Base-by-base conservation (phyloP, 495 filamentous ascomycete genomes). In the Pyrenopolyporus hunteri region DNA sequence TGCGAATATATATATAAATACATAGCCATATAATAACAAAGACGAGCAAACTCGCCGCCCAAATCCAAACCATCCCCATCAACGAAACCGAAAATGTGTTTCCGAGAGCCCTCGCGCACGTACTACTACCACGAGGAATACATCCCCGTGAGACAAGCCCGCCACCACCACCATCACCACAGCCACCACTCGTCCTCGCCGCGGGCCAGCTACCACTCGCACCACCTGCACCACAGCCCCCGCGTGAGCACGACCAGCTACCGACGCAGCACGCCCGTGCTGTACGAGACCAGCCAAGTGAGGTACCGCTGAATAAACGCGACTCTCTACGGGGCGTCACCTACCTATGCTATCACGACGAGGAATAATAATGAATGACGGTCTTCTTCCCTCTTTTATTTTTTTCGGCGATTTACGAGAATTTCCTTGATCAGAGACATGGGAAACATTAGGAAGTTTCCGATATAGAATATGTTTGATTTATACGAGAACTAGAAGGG, bases 81-180 rank as follows among this genome's bases (percentile, higher is more conserved):
- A 28, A 50, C 29, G 14, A 56, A 6, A 22, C 20, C 14, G 57
- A 75, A 57, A 6, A 80, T 80, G 78, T 80, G 78, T 57, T 76
- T 80, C 67, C 67, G 71, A n/a, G 45, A 62, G 13, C 66, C 72
- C 20, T 58, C 66, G n/a, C 68, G 72, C 14, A 75, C 74, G 37
- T 78, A 80, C 67, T 80, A 80, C 67, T 80, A 80, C 66, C 75
- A 76, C 69, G 75, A 80, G 66, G 78, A 80, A 47, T 71, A 73
- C 55, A 75, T 78, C 48, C 78, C 75, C 51, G 69, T 70, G 51
- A 53, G 73, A 19, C 70, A 63, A 33, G 64, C 59, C 16, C 47
- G 65, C 52, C 64, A 63, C 16, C 63, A 65, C n/a, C 66, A 69
- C 36, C 60, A 66, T 14, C 69, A 74, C n/a, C 66, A 69, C 36